A percentile compares a stretch with the other conserved stretches of the same genome.
Evolutionary conservation across 352 stramenopile genomes (phyloP).

Genomic region (Pythium biforme): DNA sequence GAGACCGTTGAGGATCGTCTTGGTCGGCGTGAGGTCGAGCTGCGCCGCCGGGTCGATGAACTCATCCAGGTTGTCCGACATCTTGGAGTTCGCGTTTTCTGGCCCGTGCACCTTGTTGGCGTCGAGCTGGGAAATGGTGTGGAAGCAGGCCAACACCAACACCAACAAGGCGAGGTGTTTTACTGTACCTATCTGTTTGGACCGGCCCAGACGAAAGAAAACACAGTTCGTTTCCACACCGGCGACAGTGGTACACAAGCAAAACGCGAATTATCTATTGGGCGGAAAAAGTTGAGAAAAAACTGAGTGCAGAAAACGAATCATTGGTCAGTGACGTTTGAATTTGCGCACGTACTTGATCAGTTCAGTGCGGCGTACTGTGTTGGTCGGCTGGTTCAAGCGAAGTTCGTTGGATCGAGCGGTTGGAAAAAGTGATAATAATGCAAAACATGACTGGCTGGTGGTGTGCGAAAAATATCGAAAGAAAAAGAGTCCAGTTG

Average conservation of each 20-base stretch:
- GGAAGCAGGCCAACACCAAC: background rate
- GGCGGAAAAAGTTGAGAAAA: background rate
- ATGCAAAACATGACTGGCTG: background rate
- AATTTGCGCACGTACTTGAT: too few species aligned
- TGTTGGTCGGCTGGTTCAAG: too few species aligned
- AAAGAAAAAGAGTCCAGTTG: background rate
- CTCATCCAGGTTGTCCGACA: constrained; percentile 5
- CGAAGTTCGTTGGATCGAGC: background rate
- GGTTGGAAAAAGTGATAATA: too few species aligned
- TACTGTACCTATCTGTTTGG: background rate
- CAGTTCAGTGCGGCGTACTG: too few species aligned
- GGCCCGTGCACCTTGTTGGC: background rate
- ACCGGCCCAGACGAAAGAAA: background rate
- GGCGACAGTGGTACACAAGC: background rate
- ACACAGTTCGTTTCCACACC: background rate
- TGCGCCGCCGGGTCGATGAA: constrained; percentile 5
- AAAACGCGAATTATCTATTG: background rate
- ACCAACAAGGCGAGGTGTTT: background rate
- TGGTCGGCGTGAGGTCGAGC: constrained; percentile 56
- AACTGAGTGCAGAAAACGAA: background rate
- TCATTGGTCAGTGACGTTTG: background rate
- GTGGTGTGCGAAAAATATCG: background rate
- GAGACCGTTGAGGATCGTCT: constrained; percentile 66
- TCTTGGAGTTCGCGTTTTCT: too few species aligned
- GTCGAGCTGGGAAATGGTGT: background rate